Conservation (phyloP, 208 protist genomes). For the Trypanosoma cruzi region DNA sequence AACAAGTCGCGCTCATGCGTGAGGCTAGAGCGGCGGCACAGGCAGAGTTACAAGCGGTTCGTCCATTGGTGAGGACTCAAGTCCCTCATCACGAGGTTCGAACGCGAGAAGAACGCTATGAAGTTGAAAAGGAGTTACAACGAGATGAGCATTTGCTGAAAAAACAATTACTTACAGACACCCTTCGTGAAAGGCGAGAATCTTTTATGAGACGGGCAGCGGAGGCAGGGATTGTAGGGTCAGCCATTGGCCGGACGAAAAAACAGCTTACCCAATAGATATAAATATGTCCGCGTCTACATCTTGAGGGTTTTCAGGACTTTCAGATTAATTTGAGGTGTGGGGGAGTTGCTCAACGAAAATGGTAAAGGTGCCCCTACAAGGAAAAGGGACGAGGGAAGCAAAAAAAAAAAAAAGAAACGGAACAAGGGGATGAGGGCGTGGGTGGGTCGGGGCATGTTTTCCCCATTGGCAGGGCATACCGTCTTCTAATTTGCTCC, state of each 20-base stretch:
- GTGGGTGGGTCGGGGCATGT: no score
- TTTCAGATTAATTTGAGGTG: not conserved
- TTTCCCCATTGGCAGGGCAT: no score
- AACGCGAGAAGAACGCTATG: conserved; percentile 16
- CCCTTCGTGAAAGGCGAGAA: not conserved
- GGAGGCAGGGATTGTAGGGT: not conserved
- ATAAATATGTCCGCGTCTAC: not conserved
- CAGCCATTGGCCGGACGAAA: not conserved
- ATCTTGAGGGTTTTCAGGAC: no score
- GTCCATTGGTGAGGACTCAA: conserved; percentile 28
- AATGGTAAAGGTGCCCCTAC: not conserved
- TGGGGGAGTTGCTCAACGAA: not conserved
- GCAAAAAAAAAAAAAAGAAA: conserved; percentile 4
- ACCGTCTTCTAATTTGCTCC: no score
- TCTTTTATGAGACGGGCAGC: not conserved
- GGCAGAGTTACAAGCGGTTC: conserved; percentile 21
- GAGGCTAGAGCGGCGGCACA: conserved; percentile 4
- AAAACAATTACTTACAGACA: conserved; percentile 5
- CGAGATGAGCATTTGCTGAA: conserved; percentile 47
- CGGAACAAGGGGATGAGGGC: no score
- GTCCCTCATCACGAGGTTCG: conserved; percentile 18
- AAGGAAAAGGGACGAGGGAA: not conserved
- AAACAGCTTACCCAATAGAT: not conserved
- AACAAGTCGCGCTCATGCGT: conserved; percentile 30
- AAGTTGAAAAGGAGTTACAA: conserved; percentile 40